Evolutionary conservation across 345 rosid species (phyloP).

Genomic region (Aethionema arabicum): DNA sequence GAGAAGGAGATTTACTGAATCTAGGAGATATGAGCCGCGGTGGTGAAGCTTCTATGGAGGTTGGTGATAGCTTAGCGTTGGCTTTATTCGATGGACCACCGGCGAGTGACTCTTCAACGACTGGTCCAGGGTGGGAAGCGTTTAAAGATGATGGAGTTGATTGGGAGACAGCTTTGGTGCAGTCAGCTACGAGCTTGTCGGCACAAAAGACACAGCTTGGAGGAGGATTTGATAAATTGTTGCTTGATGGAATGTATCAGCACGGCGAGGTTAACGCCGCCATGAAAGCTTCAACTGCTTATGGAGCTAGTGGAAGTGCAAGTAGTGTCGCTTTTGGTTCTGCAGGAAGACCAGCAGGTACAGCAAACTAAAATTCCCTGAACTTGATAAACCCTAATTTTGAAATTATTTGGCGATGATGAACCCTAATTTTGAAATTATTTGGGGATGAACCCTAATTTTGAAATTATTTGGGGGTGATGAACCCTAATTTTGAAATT

Average conservation of each 20-base stretch:
- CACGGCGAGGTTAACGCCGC: constrained; percentile 30
- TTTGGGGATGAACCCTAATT: background rate
- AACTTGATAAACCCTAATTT: background rate
- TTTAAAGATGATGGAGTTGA: constrained; percentile 51
- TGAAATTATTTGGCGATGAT: background rate
- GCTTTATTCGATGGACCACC: constrained; percentile 58
- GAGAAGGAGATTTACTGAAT: constrained; percentile 59
- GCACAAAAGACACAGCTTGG: constrained; percentile 36
- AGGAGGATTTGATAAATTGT: constrained; percentile 39
- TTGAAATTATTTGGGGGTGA: background rate
- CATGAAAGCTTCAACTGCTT: constrained; percentile 22
- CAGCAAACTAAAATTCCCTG: too few relatives aligned
- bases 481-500: background rate
- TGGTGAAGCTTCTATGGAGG: constrained; percentile 21
- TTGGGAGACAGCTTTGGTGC: constrained; percentile 75
- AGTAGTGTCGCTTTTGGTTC: constrained; percentile 62
- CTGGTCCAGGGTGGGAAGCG: constrained; percentile 54
- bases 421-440: background rate
- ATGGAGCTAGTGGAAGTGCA: constrained; percentile 52
- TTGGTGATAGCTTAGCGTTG: constrained; percentile 46
- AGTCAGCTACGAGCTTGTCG: constrained; percentile 51
- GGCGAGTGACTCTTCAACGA: constrained; percentile 15
- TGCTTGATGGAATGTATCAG: constrained; percentile 44
- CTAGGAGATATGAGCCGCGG: constrained; percentile 40
- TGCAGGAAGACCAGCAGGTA: constrained; percentile 46